These are phyloP conservation scores for Trifolium repens DNA, from an alignment of 306 rosid genomes.

Conservation along the genomic window DNA sequence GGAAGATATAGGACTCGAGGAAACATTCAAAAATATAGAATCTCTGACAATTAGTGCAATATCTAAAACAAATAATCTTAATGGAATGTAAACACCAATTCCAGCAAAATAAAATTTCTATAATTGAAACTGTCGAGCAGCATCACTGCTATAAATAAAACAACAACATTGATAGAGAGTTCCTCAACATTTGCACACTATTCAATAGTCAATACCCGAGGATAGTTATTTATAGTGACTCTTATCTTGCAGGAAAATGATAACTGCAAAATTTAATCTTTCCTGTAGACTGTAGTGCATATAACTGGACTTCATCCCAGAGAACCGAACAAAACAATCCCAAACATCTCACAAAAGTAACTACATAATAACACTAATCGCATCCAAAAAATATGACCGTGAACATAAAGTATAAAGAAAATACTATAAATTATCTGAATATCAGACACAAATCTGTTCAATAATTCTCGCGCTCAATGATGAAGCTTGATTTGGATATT, in stretches of 20 bases:
- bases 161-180: neutral
- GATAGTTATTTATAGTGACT: constrained; percentile 23
- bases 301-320: constrained; percentile 5
- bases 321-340: constrained; percentile 33
- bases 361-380: neutral
- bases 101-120: constrained; percentile 1
- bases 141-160: constrained; percentile 9
- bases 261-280: neutral
- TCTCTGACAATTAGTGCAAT: neutral
- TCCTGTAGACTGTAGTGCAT: neutral
- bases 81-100: neutral
- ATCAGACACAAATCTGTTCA: constrained; percentile 6
- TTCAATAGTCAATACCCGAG: constrained; percentile 4
- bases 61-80: neutral
- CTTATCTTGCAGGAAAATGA: constrained; percentile 1
- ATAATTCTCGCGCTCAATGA: neutral
- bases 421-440: neutral
- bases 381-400: neutral
- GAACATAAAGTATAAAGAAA: constrained; percentile 28
- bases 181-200: neutral
- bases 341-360: constrained; percentile 7
- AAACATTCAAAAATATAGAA: neutral
- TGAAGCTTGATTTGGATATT: constrained; percentile 1
- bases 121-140: neutral
- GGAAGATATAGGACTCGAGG: neutral